phyloP scores from a whole-genome alignment of 2,329 filamentous ascomycete species.

The Chaetomium strumarium region DNA sequence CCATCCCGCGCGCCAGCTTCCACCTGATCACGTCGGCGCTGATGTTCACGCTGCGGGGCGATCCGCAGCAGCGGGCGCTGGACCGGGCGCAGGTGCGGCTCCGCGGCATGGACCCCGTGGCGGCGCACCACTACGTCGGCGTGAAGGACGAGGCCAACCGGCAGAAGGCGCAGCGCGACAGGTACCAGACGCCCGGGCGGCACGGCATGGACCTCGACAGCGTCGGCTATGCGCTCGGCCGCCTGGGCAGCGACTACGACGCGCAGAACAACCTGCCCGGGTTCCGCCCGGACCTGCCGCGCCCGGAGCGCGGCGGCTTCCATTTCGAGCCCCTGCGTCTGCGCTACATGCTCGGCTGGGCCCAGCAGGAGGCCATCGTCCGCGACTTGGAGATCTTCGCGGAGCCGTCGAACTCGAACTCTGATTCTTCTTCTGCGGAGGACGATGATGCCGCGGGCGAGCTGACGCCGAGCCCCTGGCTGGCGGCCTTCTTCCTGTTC shows the following conservation, averaged over 20 bases:
- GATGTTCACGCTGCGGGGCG: conserved; percentile 14
- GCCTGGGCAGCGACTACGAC: conserved; percentile 16
- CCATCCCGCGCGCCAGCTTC: conserved; percentile 6
- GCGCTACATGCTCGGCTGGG: conserved; percentile 8
- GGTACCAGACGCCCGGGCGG: background rate
- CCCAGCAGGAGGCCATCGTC: conserved; percentile 11
- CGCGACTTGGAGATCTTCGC: conserved; percentile 9
- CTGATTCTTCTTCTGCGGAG: too few relatives aligned
- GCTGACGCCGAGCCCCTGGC: background rate
- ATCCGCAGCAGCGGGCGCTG: conserved; percentile 13
- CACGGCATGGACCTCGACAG: conserved; percentile 13
- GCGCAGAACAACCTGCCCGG: conserved; percentile 18
- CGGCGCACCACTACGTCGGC: conserved; percentile 3
- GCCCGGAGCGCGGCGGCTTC: conserved; percentile 7
- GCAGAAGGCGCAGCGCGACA: background rate
- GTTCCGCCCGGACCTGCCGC: conserved; percentile 13
- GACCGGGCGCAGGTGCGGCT: conserved; percentile 16
- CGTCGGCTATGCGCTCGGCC: conserved; percentile 9
- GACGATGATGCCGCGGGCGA: background rate
- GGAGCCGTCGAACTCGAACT: background rate
- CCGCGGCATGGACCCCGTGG: conserved; percentile 12
- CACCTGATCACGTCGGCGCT: conserved; percentile 10
- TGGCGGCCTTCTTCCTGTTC: conserved; percentile 15
- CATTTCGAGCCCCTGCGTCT: conserved; percentile 11
- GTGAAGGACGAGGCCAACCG: conserved; percentile 15